These are phyloP conservation scores for Hymenoscyphus infarciens DNA, from an alignment of 2,329 filamentous ascomycete species.

Conservation along the genomic window DNA sequence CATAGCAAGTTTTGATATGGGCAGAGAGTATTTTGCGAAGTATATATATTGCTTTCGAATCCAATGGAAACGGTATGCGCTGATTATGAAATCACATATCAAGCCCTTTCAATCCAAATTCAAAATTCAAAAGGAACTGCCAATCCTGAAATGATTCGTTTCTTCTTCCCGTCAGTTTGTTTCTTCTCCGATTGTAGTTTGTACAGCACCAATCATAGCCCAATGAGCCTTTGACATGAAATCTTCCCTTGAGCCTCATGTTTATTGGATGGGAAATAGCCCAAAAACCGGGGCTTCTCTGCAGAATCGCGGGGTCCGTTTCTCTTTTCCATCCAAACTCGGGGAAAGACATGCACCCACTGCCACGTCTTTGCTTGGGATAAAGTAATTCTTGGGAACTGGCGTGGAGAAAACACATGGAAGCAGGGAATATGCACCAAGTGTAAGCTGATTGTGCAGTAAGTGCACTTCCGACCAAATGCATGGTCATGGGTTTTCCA, in stretches of 20 bases:
- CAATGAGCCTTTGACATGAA: not conserved
- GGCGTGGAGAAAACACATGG: slow-evolving; percentile 1
- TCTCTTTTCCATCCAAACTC: not conserved
- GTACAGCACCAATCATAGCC: not conserved
- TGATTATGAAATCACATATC: too few relatives aligned
- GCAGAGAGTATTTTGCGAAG: not conserved
- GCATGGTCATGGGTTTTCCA: not conserved
- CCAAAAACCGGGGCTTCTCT: not conserved
- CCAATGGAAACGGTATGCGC: too few relatives aligned
- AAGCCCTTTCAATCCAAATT: too few relatives aligned
- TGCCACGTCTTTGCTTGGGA: slow-evolving; percentile 5
- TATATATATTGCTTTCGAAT: not conserved
- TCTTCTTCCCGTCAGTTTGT: not conserved
- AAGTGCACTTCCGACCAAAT: not conserved
- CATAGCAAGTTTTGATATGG: not conserved
- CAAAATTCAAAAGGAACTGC: too few relatives aligned
- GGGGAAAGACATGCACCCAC: not conserved
- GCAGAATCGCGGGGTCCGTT: not conserved
- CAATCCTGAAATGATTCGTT: not conserved
- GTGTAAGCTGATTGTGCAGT: not conserved
- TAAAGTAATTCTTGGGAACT: not conserved
- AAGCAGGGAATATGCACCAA: slow-evolving; percentile 5
- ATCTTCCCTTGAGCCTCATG: not conserved
- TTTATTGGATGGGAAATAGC: not conserved
- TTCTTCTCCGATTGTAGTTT: not conserved